Percentiles rank a stretch among this genome's conserved stretches.
phyloP scores from a whole-genome alignment of 352 stramenopile genomes.

The Plasmopara viticola region DNA sequence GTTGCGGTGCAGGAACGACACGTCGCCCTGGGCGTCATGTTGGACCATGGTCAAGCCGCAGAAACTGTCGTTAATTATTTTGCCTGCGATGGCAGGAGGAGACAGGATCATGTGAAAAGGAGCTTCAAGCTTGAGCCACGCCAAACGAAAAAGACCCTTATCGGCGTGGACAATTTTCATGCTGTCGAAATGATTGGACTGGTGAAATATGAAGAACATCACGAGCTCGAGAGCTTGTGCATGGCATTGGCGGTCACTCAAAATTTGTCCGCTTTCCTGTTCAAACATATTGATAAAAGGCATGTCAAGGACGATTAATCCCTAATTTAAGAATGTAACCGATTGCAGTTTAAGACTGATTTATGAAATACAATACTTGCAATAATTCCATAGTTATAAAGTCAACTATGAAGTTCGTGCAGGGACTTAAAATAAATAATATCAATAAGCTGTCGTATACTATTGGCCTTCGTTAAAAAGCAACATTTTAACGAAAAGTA shows the following conservation, averaged over 20 bases:
- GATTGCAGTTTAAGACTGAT: too few species aligned
- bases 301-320: conserved; percentile 35
- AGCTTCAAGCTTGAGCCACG: conserved; percentile 43
- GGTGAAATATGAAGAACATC: conserved; percentile 40
- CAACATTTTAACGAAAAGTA: too few species aligned
- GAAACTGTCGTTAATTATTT: conserved; percentile 37
- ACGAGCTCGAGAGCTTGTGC: conserved; percentile 28
- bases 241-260: conserved; percentile 39
- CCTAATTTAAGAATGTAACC: too few species aligned
- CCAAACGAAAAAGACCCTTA: conserved; percentile 58
- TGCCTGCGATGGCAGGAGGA: conserved; percentile 30
- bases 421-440: too few species aligned
- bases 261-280: conserved; percentile 61
- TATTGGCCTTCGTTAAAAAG: too few species aligned
- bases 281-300: conserved; percentile 60
- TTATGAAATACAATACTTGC: too few species aligned
- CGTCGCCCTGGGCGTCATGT: conserved; percentile 28
- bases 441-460: too few species aligned
- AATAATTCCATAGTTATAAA: too few species aligned
- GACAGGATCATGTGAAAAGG: conserved; percentile 46
- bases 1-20: conserved; percentile 58
- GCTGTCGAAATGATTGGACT: conserved; percentile 22
- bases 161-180: conserved; percentile 46
- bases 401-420: too few species aligned
- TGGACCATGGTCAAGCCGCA: conserved; percentile 57